Evolutionary conservation across 2,329 filamentous ascomycete genomes (phyloP).

Genomic region (Fusarium sororula): DNA sequence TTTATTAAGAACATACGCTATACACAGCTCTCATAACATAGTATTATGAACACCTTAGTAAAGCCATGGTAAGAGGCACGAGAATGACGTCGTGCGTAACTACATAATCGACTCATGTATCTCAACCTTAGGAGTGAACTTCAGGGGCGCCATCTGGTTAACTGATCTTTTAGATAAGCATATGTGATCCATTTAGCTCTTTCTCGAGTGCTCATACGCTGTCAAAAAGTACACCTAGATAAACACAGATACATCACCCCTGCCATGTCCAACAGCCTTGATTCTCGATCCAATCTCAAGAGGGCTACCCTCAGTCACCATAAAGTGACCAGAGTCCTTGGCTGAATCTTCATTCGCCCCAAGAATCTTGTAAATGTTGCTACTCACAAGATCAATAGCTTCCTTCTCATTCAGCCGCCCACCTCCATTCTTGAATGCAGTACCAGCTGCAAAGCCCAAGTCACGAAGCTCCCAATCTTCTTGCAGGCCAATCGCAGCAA

Average conservation of each 20-base stretch:
- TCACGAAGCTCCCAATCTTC: constrained; percentile 72
- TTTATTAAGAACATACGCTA: not conserved
- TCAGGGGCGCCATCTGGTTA: too few relatives aligned
- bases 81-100: not conserved
- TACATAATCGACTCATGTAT: not conserved
- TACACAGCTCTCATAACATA: not conserved
- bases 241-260: constrained; percentile 27
- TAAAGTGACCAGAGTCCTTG: constrained; percentile 58
- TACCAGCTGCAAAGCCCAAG: constrained; percentile 67
- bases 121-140: too few relatives aligned
- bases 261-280: constrained; percentile 34
- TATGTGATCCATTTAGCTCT: not conserved
- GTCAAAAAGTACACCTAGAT: not conserved
- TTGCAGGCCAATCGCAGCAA: constrained; percentile 64
- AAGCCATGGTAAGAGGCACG: not conserved
- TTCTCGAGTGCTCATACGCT: not conserved
- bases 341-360: constrained; percentile 52
- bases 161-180: not conserved
- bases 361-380: constrained; percentile 66
- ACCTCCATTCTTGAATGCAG: constrained; percentile 64
- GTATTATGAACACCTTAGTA: not conserved
- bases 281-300: constrained; percentile 60
- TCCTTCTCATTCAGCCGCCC: constrained; percentile 63
- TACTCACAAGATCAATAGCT: constrained; percentile 66
- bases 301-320: constrained; percentile 71